Base-by-base conservation (phyloP, 176 grass and related monocot species). In the Rhynchospora breviuscula region DNA sequence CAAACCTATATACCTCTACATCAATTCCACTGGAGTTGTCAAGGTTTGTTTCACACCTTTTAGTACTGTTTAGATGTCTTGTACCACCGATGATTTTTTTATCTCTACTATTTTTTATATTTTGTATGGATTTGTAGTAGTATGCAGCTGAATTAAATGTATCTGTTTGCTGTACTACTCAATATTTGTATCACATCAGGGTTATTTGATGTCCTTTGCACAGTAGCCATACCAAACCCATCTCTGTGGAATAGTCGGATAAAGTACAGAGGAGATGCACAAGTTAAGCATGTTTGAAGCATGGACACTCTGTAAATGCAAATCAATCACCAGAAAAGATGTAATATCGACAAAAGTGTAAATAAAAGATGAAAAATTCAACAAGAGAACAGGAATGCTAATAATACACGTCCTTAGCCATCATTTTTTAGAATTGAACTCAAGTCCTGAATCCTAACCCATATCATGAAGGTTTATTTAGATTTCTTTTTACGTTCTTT, bases 1-100 rank as follows among this genome's bases (percentile, higher is more conserved):
- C 57, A 98, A 91, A 69, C 94, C 95, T 60, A 94, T 97, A 79
- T 97, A 94, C 72, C 82, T 97, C 71, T 94, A 97, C 81, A 94
- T 97, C 73, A 92, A 97, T 83, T 97, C 92, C 63, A 97, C 95
- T 23, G 95, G 95, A 48, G 94, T 91, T 61, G 94, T 88, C 69
- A 92, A 97, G 89, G 95, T 57, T 22, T 70, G 52, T 64, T 19
- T 79, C 58, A 17, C 53, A 74, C 10, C 70, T 73, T 1, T 73
- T 18, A 25, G 19, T 84, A 59, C n/a, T 33, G 6, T 79, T 57
- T 11, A 29, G 7, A 57, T 75, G 35, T 6, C 69, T 29, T 44
- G 58, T 88, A n/a, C 3, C 65, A 64, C 53, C 31, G 54, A 78
- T 23, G 49, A 59, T 29, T 52, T 52, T 0, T 14, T 63, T 60